phyloP scores from a whole-genome alignment of 257 asterid species.

The Misopates orontium region DNA sequence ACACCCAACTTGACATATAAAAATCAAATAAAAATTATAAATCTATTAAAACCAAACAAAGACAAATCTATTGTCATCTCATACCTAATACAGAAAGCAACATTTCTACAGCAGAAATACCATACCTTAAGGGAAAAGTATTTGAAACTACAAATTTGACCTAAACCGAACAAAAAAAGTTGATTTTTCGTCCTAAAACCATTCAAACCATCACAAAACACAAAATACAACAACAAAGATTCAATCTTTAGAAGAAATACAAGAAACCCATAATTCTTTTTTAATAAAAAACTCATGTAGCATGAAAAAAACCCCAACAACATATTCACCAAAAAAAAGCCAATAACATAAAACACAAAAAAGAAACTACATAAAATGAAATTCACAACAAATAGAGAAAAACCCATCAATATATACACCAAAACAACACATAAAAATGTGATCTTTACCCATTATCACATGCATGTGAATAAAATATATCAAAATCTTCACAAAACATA shows the following conservation, averaged over 20 bases:
- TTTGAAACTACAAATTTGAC: background rate
- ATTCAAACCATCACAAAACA: slow-evolving; percentile 24
- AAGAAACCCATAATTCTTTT: background rate
- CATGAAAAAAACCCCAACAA: background rate
- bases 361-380: too few species aligned
- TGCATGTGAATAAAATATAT: background rate
- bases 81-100: slow-evolving; percentile 10
- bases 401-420: background rate
- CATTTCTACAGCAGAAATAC: background rate
- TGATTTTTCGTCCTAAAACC: background rate
- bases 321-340: background rate
- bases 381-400: too few species aligned
- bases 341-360: too few species aligned
- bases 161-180: background rate
- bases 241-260: background rate
- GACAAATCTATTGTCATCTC: background rate
- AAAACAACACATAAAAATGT: too few species aligned
- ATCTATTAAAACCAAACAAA: background rate
- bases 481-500: background rate
- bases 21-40: slow-evolving; percentile 30
- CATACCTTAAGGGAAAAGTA: background rate
- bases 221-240: background rate
- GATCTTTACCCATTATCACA: background rate
- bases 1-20: slow-evolving; percentile 18
- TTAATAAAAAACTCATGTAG: background rate